Base-by-base conservation (phyloP, 148 eudicot genomes). In the Simmondsia chinensis region DNA sequence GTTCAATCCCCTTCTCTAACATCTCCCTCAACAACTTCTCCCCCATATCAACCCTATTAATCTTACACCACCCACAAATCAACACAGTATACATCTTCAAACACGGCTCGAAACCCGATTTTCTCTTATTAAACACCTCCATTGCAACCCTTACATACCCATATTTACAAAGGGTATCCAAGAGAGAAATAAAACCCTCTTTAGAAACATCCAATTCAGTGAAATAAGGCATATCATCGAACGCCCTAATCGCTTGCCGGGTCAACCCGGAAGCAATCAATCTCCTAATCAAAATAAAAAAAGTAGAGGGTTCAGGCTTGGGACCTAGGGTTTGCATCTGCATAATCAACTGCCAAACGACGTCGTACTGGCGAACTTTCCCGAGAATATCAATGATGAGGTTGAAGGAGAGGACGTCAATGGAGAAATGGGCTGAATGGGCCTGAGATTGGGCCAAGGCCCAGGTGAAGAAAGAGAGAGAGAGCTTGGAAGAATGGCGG, bases 161-260 rank as follows among this genome's bases (percentile, higher is more conserved):
- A 37, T 85, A 85, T 49, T 89, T 85, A 57, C 97, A 89, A 17
- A 89, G 80, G 1, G 95, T 84, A 56, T 89, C 97, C 11, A 89
- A 45, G 10, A 89, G 60, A 51, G 57, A 89, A 35, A 67, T 46
- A 27, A 68, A 74, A 19, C 72, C 68, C 7, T 63, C 54, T 9
- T 32, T 31, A 24, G 33, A 25, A 3, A 30, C 34, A 1, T 50
- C 43, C n/a, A 9, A 4, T 23, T 69, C 70, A 25, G 64, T 63
- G 22, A 89, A 85, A 16, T 65, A 51, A 10, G 68, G 63, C 84
- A 89, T 85, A 34, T 89, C 97, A n/a, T 72, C 75, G 39, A 81
- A 82, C 0, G 80, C 85, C 28, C 88, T 62, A 10, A 89, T 29
- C 3, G 97, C 95, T 37, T 71, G 91, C 9, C 88, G 65, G 24